A percentile compares a stretch with the other conserved stretches of the same genome.
These are phyloP conservation scores for Arthrobotrys iridis DNA, from an alignment of 2,329 filamentous ascomycete species.

Conservation along the genomic window DNA sequence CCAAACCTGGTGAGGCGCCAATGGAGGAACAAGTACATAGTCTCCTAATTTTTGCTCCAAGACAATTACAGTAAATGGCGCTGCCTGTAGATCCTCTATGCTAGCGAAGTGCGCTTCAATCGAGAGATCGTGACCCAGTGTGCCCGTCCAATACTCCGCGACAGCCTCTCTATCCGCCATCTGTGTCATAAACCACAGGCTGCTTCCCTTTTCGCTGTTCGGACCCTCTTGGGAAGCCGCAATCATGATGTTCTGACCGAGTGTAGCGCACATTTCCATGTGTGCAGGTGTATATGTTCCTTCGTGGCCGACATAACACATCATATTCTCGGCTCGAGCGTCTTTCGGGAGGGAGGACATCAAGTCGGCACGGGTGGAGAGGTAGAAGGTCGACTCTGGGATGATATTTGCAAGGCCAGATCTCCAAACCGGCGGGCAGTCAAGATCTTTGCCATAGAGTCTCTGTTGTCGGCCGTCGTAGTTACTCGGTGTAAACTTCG, in stretches of 20 bases:
- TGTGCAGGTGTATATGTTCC: conserved; percentile 96
- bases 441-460: conserved; percentile 95
- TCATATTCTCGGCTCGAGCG: conserved; percentile 94
- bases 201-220: conserved; percentile 84
- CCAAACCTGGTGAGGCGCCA: conserved; percentile 98
- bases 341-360: conserved; percentile 89
- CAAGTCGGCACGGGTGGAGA: conserved; percentile 87
- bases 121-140: conserved; percentile 94
- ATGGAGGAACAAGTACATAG: conserved; percentile 89
- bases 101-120: conserved; percentile 97
- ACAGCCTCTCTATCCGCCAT: conserved; percentile 90
- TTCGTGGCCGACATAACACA: conserved; percentile 98
- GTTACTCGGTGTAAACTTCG: conserved; percentile 79
- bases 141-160: conserved; percentile 91
- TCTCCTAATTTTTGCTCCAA: conserved; percentile 91
- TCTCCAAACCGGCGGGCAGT: conserved; percentile 88
- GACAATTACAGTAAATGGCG: conserved; percentile 90
- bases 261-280: conserved; percentile 94
- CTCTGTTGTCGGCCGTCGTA: conserved; percentile 82
- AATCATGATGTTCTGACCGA: conserved; percentile 99
- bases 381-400: conserved; percentile 84
- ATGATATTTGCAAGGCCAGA: conserved; percentile 80
- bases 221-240: conserved; percentile 79
- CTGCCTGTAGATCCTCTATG: conserved; percentile 92
- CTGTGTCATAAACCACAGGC: conserved; percentile 99